These are phyloP conservation scores for Ceratopteris richardii DNA, from an alignment of 75 land plant genomes.

Conservation along the genomic window DNA sequence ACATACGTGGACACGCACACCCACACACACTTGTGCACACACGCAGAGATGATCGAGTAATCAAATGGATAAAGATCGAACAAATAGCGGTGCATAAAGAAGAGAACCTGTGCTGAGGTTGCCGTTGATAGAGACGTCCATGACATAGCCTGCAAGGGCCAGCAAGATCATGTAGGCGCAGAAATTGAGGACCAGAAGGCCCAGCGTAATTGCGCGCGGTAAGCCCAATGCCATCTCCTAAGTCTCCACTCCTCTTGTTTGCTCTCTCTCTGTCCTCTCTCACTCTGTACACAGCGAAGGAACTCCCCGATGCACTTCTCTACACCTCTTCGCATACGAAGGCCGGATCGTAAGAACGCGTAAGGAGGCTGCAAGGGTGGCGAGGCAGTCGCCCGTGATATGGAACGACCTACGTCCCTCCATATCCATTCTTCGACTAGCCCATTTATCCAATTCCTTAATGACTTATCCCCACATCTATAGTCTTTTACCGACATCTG, in stretches of 20 bases:
- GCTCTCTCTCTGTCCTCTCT: too few species aligned
- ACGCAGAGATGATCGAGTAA: neutral
- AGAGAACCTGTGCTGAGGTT: conserved; percentile 33
- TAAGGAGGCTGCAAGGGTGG: too few species aligned
- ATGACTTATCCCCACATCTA: too few species aligned
- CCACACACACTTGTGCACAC: neutral
- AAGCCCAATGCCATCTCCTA: neutral
- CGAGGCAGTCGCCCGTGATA: too few species aligned
- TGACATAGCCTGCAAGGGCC: conserved; percentile 56
- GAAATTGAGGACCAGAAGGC: conserved; percentile 55
- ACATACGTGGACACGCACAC: neutral
- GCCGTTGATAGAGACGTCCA: conserved; percentile 55
- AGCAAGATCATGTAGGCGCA: conserved; percentile 45
- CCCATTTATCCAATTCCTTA: too few species aligned
- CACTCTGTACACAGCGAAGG: too few species aligned
- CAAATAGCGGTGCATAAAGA: neutral
- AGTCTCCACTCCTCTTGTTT: neutral
- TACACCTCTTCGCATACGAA: too few species aligned
- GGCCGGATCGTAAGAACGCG: too few species aligned
- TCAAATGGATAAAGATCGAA: neutral
- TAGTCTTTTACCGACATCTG: too few species aligned
- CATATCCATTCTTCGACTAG: too few species aligned
- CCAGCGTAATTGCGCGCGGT: conserved; percentile 40
- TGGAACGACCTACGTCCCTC: too few species aligned
- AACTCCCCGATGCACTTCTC: too few species aligned